Conservation (phyloP, 2,329 filamentous ascomycete genomes). For the Alternaria rosae region DNA sequence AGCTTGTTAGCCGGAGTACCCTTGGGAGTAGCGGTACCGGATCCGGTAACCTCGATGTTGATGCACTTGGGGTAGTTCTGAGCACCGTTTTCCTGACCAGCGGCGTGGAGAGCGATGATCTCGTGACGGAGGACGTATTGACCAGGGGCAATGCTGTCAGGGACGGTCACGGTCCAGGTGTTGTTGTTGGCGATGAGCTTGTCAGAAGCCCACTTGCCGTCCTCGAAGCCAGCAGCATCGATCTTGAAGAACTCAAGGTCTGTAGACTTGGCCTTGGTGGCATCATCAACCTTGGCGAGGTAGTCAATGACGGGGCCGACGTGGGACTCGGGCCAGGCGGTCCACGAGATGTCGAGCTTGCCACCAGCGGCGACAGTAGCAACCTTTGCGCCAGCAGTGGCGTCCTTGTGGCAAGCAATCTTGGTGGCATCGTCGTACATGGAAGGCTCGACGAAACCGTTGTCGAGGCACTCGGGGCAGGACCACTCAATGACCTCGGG, state of each 20-base stretch:
- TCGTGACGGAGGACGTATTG: constrained; percentile 68
- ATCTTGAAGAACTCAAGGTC: constrained; percentile 71
- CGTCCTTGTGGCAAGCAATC: constrained; percentile 68
- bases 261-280: constrained; percentile 61
- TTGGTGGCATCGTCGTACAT: constrained; percentile 57
- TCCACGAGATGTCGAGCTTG: constrained; percentile 68
- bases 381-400: constrained; percentile 58
- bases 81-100: constrained; percentile 53
- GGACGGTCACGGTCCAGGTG: constrained; percentile 60
- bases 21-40: constrained; percentile 55
- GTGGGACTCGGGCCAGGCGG: constrained; percentile 70
- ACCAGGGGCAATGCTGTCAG: constrained; percentile 60
- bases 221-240: constrained; percentile 61
- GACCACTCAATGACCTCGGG: constrained; percentile 62
- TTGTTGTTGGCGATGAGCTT: constrained; percentile 58
- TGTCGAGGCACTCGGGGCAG: constrained; percentile 57
- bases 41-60: constrained; percentile 56
- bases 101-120: constrained; percentile 67
- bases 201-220: constrained; percentile 64
- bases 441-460: constrained; percentile 60
- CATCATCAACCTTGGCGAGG: constrained; percentile 65
- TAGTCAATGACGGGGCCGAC: constrained; percentile 71
- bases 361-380: constrained; percentile 66
- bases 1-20: constrained; percentile 60
- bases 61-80: constrained; percentile 60